Conservation (phyloP, 177 flowering plant species). For the Telopea speciosissima region DNA sequence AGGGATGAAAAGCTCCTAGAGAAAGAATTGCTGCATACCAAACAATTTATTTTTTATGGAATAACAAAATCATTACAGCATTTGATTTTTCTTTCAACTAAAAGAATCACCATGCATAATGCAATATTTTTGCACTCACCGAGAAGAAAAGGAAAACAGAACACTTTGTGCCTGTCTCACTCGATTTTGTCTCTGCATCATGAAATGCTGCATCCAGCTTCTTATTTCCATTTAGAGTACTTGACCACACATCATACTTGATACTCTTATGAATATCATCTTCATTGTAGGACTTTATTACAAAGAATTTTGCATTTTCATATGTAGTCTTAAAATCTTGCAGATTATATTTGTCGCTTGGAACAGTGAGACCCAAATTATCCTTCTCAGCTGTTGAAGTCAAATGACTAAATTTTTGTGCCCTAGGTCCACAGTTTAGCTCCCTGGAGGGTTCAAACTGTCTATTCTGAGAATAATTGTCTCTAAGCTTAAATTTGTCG, state of each 20-base stretch:
- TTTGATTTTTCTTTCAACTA: neutral
- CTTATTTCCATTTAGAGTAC: slow-evolving; percentile 55
- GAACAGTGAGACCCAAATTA: slow-evolving; percentile 19
- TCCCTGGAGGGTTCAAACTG: slow-evolving; percentile 28
- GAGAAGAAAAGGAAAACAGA: slow-evolving; percentile 73
- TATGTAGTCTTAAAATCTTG: slow-evolving; percentile 47
- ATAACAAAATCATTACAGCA: no score
- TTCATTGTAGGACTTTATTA: slow-evolving; percentile 64
- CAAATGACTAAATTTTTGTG: slow-evolving; percentile 13
- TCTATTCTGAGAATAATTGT: slow-evolving; percentile 26
- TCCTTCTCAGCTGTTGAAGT: slow-evolving; percentile 24
- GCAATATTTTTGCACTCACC: slow-evolving; percentile 29
- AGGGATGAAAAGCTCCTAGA: no score
- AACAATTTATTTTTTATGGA: no score
- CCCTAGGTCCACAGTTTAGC: slow-evolving; percentile 45
- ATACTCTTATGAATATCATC: slow-evolving; percentile 52
- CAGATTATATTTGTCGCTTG: slow-evolving; percentile 47
- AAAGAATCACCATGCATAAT: neutral
- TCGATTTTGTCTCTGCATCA: slow-evolving; percentile 29
- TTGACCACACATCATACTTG: slow-evolving; percentile 63
- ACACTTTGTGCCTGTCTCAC: slow-evolving; percentile 30
- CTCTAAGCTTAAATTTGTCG: slow-evolving; percentile 30
- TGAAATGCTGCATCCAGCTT: slow-evolving; percentile 54
- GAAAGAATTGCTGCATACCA: no score
- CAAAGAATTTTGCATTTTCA: slow-evolving; percentile 58